A percentile compares a stretch with the other conserved stretches of the same genome.
These are phyloP conservation scores for Skeletonema grethae DNA, from an alignment of 108 stramenopile genomes.

Conservation along the genomic window DNA sequence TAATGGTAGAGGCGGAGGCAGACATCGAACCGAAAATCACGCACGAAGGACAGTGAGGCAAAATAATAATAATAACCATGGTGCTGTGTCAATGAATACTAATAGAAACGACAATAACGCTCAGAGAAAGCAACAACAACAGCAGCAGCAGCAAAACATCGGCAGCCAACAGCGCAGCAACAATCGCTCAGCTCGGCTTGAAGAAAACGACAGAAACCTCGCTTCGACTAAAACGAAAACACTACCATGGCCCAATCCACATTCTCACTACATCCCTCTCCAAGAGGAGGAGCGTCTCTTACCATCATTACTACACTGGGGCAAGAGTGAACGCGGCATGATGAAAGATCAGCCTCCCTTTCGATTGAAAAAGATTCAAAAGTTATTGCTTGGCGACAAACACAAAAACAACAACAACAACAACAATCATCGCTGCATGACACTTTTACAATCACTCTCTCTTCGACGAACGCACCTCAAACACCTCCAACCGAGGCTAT, in stretches of 20 bases:
- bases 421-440: slow-evolving; percentile 26
- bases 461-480: slow-evolving; percentile 73
- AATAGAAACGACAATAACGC: no score
- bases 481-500: slow-evolving; percentile 49
- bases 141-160: no score
- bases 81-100: no score
- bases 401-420: not conserved
- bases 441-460: slow-evolving; percentile 54
- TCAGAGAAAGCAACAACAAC: no score
- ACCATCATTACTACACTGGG: slow-evolving; percentile 50
- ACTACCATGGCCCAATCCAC: slow-evolving; percentile 38
- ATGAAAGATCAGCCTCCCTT: slow-evolving; percentile 60
- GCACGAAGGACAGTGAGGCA: no score
- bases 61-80: no score
- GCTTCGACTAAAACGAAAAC: not conserved
- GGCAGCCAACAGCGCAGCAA: no score
- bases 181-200: no score
- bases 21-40: no score
- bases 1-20: no score
- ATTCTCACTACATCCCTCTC: slow-evolving; percentile 27
- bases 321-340: slow-evolving; percentile 70
- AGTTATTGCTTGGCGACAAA: slow-evolving; percentile 15
- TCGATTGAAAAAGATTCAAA: slow-evolving; percentile 44
- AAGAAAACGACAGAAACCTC: no score
- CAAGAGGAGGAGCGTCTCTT: slow-evolving; percentile 37